Conservation (phyloP, 805 yeast species). For the Blastobotrys muscicola region DNA sequence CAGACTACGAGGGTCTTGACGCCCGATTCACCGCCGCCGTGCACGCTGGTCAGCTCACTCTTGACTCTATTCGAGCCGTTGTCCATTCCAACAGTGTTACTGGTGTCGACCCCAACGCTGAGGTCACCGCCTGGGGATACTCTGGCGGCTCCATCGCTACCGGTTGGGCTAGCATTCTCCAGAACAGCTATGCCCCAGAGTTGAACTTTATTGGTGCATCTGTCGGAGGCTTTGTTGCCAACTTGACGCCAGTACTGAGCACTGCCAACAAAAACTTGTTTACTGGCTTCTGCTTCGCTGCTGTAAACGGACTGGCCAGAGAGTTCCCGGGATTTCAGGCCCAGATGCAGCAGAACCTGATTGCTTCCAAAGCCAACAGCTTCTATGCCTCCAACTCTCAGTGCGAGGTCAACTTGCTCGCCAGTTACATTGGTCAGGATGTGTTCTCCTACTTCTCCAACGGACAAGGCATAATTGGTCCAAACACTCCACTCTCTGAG, state of each 20-base stretch:
- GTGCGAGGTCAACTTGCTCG: too few relatives aligned
- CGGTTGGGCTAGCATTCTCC: conserved; percentile 23
- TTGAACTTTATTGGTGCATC: conserved; percentile 19
- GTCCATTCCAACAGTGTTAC: conserved; percentile 6
- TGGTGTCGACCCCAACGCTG: conserved; percentile 9
- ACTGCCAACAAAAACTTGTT: conserved; percentile 7
- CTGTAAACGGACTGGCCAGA: too few relatives aligned
- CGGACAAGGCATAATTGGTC: conserved; percentile 3
- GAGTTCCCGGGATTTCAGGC: too few relatives aligned
- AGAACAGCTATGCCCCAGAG: conserved; percentile 21
- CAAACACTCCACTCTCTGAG: not conserved
- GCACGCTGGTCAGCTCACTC: conserved; percentile 20
- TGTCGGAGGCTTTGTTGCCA: conserved; percentile 18
- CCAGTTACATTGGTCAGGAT: conserved; percentile 6
- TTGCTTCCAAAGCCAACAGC: too few relatives aligned
- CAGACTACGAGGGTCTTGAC: conserved; percentile 15
- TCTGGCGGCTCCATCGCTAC: conserved; percentile 29
- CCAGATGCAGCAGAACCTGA: too few relatives aligned
- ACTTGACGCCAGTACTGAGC: conserved; percentile 10
- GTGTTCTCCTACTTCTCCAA: conserved; percentile 13
- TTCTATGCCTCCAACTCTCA: too few relatives aligned
- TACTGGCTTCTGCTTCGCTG: conserved; percentile 2
- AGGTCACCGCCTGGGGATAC: conserved; percentile 19
- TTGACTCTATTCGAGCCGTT: conserved; percentile 24
- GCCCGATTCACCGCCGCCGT: conserved; percentile 13